Evolutionary conservation across 192 early-diverging fungal genomes (phyloP).

Genomic region (Coemansia brasiliensis): DNA sequence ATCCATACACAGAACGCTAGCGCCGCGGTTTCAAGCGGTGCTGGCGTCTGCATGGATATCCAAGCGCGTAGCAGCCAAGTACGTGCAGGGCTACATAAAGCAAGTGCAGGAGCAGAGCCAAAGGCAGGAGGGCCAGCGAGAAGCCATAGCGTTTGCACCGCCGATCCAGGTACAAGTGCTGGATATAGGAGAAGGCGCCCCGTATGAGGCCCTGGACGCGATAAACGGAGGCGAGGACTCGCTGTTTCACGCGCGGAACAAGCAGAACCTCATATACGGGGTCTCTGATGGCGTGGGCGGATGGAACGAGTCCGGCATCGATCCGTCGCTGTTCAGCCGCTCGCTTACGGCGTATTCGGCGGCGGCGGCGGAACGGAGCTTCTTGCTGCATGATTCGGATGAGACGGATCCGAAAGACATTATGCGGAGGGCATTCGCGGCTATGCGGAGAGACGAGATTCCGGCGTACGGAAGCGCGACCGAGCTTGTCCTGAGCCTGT

Average conservation of each 20-base stretch:
- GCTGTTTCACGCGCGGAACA: conserved; percentile 41
- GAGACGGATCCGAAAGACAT: conserved; percentile 47
- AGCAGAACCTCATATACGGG: conserved; percentile 49
- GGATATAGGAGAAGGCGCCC: background rate
- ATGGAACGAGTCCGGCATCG: conserved; percentile 52
- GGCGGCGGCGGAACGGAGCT: conserved; percentile 17
- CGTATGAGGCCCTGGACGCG: conserved; percentile 42
- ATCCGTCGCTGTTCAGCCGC: conserved; percentile 52
- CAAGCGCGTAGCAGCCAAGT: conserved; percentile 43
- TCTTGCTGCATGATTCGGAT: conserved; percentile 51
- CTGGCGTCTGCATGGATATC: conserved; percentile 56
- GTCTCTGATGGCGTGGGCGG: conserved; percentile 55
- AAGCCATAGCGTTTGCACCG: conserved; percentile 33
- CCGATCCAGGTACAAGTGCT: conserved; percentile 54
- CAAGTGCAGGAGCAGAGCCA: conserved; percentile 19
- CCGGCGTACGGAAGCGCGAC: conserved; percentile 49
- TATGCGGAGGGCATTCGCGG: conserved; percentile 44
- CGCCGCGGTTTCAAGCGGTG: conserved; percentile 44
- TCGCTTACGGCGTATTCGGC: conserved; percentile 47
- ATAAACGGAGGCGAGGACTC: conserved; percentile 54
- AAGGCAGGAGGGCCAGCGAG: background rate
- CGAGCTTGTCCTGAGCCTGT: conserved; percentile 34
- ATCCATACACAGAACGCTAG: conserved; percentile 17
- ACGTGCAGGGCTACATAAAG: conserved; percentile 44
- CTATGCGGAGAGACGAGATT: conserved; percentile 35